These are phyloP conservation scores for Crucibulum laeve DNA, from an alignment of 768 basidiomycete species.

Conservation along the genomic window DNA sequence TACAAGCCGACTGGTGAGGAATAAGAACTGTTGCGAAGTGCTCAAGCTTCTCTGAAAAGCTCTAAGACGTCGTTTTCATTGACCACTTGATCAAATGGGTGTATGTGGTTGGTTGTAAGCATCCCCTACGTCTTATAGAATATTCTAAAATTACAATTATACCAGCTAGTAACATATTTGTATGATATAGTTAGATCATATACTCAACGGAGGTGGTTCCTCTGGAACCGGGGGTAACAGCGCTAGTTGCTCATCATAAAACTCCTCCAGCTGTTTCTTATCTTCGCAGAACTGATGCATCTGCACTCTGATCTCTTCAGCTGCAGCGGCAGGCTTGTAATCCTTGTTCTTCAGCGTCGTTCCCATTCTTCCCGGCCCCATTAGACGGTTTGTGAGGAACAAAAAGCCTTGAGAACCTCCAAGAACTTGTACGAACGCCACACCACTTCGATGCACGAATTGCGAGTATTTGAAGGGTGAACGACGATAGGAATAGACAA, in stretches of 20 bases:
- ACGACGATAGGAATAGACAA: slow-evolving; percentile 86
- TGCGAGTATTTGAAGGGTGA: slow-evolving; percentile 78
- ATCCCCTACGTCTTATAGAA: no score
- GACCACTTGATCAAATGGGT: no score
- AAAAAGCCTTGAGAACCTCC: slow-evolving; percentile 78
- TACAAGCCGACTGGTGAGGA: no score
- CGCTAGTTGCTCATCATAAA: slow-evolving; percentile 73
- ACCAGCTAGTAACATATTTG: no score
- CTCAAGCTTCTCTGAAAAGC: no score
- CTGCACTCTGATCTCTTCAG: slow-evolving; percentile 56
- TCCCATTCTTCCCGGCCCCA: slow-evolving; percentile 66
- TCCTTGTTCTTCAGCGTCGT: slow-evolving; percentile 50
- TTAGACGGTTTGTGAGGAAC: slow-evolving; percentile 86
- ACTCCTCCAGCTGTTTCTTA: slow-evolving; percentile 42
- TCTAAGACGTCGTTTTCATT: no score
- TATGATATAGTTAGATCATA: no score
- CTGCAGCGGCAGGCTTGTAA: slow-evolving; percentile 49
- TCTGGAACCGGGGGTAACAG: slow-evolving; percentile 41
- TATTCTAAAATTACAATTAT: no score
- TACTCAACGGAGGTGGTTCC: slow-evolving; percentile 51
- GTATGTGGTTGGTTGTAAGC: no score
- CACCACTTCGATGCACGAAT: slow-evolving; percentile 87
- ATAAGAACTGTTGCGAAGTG: no score
- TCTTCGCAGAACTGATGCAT: slow-evolving; percentile 68
- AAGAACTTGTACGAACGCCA: slow-evolving; percentile 86